Percentiles rank a stretch among this genome's conserved stretches.
Conservation (phyloP, 2,329 filamentous ascomycete species). For the Fusarium heterosporum region DNA sequence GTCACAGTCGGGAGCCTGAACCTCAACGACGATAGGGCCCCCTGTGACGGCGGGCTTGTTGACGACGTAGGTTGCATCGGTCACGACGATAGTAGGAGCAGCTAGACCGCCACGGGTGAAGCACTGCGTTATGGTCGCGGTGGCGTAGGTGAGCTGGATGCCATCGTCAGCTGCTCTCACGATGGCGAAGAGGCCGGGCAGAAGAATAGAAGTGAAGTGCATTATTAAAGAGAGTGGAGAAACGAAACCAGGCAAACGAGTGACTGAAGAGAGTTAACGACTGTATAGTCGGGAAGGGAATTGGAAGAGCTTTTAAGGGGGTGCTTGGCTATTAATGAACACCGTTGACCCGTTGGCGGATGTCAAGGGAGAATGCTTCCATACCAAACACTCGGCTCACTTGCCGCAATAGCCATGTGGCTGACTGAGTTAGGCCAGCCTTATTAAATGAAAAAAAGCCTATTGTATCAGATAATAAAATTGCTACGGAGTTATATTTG, state of each 20-base stretch:
- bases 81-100: not conserved
- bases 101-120: slow-evolving; percentile 1
- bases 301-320: not conserved
- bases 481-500: not conserved
- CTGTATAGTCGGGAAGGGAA: too few relatives aligned
- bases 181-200: slow-evolving; percentile 1
- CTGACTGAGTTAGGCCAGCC: not conserved
- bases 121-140: slow-evolving; percentile 32
- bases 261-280: not conserved
- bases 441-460: not conserved
- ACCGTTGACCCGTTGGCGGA: not conserved
- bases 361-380: not conserved
- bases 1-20: slow-evolving; percentile 31
- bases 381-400: not conserved
- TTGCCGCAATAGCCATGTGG: not conserved
- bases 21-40: slow-evolving; percentile 21
- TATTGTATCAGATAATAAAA: not conserved
- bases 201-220: slow-evolving; percentile 7
- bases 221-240: slow-evolving; percentile 9
- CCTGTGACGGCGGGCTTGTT: slow-evolving; percentile 23
- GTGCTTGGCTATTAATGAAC: not conserved
- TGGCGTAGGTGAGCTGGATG: slow-evolving; percentile 16
- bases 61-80: slow-evolving; percentile 6
- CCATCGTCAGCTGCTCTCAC: slow-evolving; percentile 3
- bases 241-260: slow-evolving; percentile 1